Conservation (phyloP, 257 asterid genomes). For the Mentha longifolia region DNA sequence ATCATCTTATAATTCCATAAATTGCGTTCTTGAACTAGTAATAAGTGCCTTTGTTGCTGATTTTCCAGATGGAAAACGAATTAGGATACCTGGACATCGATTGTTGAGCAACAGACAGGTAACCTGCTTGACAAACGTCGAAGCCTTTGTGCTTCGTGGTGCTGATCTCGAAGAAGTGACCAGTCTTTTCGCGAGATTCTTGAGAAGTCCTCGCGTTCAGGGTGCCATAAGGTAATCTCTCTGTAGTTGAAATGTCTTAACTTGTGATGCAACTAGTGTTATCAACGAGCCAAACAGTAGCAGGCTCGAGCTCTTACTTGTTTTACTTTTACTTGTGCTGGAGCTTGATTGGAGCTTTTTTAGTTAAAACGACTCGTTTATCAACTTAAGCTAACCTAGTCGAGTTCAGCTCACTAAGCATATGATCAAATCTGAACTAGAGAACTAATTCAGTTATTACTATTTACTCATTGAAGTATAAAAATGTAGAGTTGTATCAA, state of each 20-base stretch:
- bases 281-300: neutral
- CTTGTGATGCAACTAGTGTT: neutral
- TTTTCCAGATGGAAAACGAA: conserved; percentile 60
- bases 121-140: conserved; percentile 73
- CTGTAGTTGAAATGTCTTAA: neutral
- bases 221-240: conserved; percentile 76
- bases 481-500: neutral
- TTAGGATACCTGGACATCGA: conserved; percentile 68
- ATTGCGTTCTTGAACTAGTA: neutral
- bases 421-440: too few relatives aligned
- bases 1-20: neutral
- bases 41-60: neutral
- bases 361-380: neutral
- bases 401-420: too few relatives aligned
- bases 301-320: neutral
- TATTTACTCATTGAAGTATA: neutral
- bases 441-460: too few relatives aligned
- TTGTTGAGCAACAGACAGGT: conserved; percentile 72
- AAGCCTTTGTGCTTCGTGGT: conserved; percentile 74
- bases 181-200: conserved; percentile 71
- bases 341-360: neutral
- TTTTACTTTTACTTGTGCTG: neutral
- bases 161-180: conserved; percentile 92
- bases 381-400: too few relatives aligned
- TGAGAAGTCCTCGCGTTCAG: conserved; percentile 78